Evolutionary conservation across 768 basidiomycete genomes (phyloP).

Genomic region (Phlebiopsis flavidoalba): DNA sequence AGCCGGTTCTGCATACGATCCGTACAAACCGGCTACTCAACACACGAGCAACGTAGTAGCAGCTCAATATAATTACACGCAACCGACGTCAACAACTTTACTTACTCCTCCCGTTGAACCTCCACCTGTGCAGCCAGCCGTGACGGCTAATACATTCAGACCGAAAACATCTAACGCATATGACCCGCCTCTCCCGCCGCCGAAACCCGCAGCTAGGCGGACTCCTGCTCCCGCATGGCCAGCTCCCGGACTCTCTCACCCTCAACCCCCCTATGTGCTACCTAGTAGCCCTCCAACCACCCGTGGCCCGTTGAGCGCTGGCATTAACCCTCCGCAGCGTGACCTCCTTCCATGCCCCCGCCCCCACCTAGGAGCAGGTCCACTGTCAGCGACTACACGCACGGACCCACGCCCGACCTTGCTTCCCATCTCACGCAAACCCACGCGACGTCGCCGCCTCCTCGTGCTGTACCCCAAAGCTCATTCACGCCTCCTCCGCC

Average conservation of each 20-base stretch:
- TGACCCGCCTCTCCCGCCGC: constrained; percentile 66
- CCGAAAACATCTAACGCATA: constrained; percentile 70
- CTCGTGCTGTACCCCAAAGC: neutral
- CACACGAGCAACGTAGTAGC: neutral
- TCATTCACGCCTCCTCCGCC: neutral
- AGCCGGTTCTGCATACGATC: constrained; percentile 2
- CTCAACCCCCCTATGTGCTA: constrained; percentile 19
- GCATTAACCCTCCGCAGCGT: constrained; percentile 14
- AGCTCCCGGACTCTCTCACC: constrained; percentile 15
- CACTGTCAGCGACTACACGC: constrained; percentile 1
- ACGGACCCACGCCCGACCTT: too few relatives aligned
- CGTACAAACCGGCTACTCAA: constrained; percentile 17
- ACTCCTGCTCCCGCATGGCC: constrained; percentile 12
- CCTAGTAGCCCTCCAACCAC: constrained; percentile 14
- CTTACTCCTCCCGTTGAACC: constrained; percentile 14
- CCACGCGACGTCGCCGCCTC: neutral
- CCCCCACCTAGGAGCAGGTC: constrained; percentile 8
- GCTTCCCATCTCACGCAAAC: neutral
- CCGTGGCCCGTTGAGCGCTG: neutral
- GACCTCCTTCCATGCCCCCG: constrained; percentile 8
- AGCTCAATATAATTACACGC: neutral
- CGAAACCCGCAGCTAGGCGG: constrained; percentile 31
- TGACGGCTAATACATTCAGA: constrained; percentile 45
- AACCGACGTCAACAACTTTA: constrained; percentile 2
- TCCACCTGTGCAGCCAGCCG: constrained; percentile 26